These are phyloP conservation scores for Volvox reticuliferus DNA, from an alignment of 139 green algal species.

Conservation along the genomic window DNA sequence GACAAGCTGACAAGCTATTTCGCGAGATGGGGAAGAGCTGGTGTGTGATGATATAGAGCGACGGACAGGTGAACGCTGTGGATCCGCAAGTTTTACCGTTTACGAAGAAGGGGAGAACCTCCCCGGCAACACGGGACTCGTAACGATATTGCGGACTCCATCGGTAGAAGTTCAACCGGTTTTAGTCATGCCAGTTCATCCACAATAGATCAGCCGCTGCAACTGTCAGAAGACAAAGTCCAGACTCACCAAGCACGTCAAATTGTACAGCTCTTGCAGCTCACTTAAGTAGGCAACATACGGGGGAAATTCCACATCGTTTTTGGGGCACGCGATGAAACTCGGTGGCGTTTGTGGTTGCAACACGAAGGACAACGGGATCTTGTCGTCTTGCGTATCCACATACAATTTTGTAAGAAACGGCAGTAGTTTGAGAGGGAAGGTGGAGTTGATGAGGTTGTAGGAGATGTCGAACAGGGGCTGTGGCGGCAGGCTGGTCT, in stretches of 20 bases:
- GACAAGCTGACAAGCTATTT: too few species aligned
- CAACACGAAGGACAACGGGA: not conserved
- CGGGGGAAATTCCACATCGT: not conserved
- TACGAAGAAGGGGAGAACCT: too few species aligned
- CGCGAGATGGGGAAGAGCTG: not conserved
- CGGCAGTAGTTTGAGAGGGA: slow-evolving; percentile 34
- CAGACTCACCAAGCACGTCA: slow-evolving; percentile 16
- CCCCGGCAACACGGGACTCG: too few species aligned
- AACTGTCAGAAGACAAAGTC: not conserved
- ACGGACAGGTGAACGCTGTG: too few species aligned
- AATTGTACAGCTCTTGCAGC: slow-evolving; percentile 31
- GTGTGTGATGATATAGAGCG: not conserved
- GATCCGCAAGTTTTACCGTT: too few species aligned
- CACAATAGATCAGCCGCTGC: too few species aligned
- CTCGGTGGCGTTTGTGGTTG: slow-evolving; percentile 6
- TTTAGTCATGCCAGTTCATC: not conserved
- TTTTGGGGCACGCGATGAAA: not conserved
- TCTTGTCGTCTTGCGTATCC: slow-evolving; percentile 11
- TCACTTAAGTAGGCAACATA: slow-evolving; percentile 6
- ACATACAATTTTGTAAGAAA: not conserved
- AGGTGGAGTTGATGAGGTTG: slow-evolving; percentile 31
- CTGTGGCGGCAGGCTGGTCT: not conserved
- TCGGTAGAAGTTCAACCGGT: not conserved
- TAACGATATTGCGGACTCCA: too few species aligned
- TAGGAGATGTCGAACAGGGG: slow-evolving; percentile 29